Evolutionary conservation across 2,329 filamentous ascomycete genomes (phyloP).

Genomic region (Pyrenophora graminea): DNA sequence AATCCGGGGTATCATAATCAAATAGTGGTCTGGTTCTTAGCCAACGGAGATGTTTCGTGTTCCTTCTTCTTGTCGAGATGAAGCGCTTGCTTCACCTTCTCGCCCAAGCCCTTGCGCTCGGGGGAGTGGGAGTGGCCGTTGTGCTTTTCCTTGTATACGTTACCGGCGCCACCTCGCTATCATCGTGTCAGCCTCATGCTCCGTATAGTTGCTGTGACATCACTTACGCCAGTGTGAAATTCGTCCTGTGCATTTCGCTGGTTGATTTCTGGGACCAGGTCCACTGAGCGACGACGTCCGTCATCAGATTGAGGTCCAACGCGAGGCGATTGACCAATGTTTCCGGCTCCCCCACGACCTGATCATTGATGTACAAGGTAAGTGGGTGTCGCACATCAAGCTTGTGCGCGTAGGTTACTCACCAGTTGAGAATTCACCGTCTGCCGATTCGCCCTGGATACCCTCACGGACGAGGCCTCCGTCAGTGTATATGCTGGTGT

Average conservation of each 20-base stretch:
- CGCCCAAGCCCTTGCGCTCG: slow-evolving; percentile 46
- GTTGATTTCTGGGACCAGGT: slow-evolving; percentile 52
- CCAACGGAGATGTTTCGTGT: slow-evolving; percentile 36
- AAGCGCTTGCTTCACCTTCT: slow-evolving; percentile 52
- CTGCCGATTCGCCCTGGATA: slow-evolving; percentile 42
- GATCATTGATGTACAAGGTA: neutral
- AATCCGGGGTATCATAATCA: slow-evolving; percentile 30
- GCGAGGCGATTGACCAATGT: slow-evolving; percentile 46
- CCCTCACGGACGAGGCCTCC: slow-evolving; percentile 54
- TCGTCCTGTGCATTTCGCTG: slow-evolving; percentile 48
- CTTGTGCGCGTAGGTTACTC: slow-evolving; percentile 15
- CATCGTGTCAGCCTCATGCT: slow-evolving; percentile 14
- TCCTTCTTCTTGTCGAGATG: slow-evolving; percentile 45
- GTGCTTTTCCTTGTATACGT: slow-evolving; percentile 54
- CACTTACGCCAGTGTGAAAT: slow-evolving; percentile 53
- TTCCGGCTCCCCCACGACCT: slow-evolving; percentile 42
- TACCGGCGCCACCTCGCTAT: slow-evolving; percentile 52
- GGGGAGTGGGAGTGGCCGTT: slow-evolving; percentile 50
- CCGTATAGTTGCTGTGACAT: neutral
- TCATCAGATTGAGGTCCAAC: slow-evolving; percentile 32
- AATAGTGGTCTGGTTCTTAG: slow-evolving; percentile 26
- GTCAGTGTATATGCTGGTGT: slow-evolving; percentile 53
- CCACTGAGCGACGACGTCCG: slow-evolving; percentile 39
- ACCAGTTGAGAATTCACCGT: slow-evolving; percentile 48
- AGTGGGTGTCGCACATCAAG: neutral